These are phyloP conservation scores for Calonectria montana DNA, from an alignment of 2,329 filamentous ascomycete species.

Conservation along the genomic window DNA sequence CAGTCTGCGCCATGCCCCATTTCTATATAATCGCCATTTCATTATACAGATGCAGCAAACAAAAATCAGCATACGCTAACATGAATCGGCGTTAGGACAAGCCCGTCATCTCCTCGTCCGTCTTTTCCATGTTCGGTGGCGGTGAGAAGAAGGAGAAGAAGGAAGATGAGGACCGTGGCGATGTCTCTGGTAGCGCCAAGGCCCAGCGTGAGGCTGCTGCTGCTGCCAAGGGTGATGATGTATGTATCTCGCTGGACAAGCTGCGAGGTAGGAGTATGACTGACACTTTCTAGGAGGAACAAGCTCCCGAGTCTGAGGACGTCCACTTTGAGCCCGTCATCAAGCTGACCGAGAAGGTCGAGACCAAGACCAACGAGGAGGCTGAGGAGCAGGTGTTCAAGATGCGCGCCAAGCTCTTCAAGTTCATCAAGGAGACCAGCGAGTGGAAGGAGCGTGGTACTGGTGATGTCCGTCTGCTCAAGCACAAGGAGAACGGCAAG, in stretches of 20 bases:
- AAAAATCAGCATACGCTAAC: slow-evolving; percentile 10
- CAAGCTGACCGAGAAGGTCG: slow-evolving; percentile 95
- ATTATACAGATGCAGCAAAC: background rate
- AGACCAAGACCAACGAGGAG: slow-evolving; percentile 98
- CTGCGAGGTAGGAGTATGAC: slow-evolving; percentile 9
- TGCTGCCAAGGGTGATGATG: slow-evolving; percentile 68
- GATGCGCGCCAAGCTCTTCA: slow-evolving; percentile 99
- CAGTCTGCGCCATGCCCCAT: background rate
- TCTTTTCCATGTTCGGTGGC: slow-evolving; percentile 99
- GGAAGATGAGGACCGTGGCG: slow-evolving; percentile 81
- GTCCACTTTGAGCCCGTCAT: slow-evolving; percentile 98
- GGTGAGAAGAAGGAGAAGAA: slow-evolving; percentile 98
- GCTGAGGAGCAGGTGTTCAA: slow-evolving; percentile 97
- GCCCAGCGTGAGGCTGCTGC: slow-evolving; percentile 75
- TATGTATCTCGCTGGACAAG: slow-evolving; percentile 46
- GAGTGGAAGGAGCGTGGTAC: slow-evolving; percentile 99
- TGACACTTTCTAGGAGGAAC: slow-evolving; percentile 64
- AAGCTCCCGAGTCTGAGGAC: slow-evolving; percentile 87
- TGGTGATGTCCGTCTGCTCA: slow-evolving; percentile 93
- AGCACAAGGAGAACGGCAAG: slow-evolving; percentile 99
- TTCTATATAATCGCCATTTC: background rate
- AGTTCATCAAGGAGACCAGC: slow-evolving; percentile 89
- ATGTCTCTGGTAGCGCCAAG: slow-evolving; percentile 90
- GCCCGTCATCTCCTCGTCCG: slow-evolving; percentile 69
- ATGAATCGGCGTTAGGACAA: slow-evolving; percentile 36